These are phyloP conservation scores for Crucibulum cyathiforme DNA, from an alignment of 1,284 basidiomycete genomes.

Conservation along the genomic window DNA sequence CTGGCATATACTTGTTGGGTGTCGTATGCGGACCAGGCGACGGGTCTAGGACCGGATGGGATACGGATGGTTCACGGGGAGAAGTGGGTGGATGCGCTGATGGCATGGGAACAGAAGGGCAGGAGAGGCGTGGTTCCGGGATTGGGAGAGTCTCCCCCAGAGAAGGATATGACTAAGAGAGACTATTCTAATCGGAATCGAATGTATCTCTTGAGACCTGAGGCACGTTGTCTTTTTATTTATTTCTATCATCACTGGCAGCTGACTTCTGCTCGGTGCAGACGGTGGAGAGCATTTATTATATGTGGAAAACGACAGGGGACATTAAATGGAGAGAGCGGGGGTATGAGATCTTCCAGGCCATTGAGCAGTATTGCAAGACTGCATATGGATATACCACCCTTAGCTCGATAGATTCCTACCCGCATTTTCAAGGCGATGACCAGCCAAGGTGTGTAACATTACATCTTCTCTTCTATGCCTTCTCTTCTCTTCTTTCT, in stretches of 20 bases:
- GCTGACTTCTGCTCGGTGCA: slow-evolving; percentile 28
- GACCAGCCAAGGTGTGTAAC: slow-evolving; percentile 71
- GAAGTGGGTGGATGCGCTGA: slow-evolving; percentile 60
- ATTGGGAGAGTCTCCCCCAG: slow-evolving; percentile 21
- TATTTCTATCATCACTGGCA: neutral
- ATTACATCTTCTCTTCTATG: slow-evolving; percentile 2
- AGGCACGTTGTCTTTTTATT: slow-evolving; percentile 49
- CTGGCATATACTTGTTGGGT: slow-evolving; percentile 72
- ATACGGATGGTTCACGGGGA: slow-evolving; percentile 48
- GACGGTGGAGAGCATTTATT: slow-evolving; percentile 74
- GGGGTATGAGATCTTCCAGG: slow-evolving; percentile 75
- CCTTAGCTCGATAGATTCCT: slow-evolving; percentile 54
- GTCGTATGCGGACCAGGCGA: slow-evolving; percentile 66
- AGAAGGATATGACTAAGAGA: slow-evolving; percentile 38
- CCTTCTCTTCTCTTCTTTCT: too few relatives aligned
- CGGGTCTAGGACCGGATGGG: slow-evolving; percentile 68
- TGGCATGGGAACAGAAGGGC: slow-evolving; percentile 56
- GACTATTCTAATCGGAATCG: slow-evolving; percentile 56
- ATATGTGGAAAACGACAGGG: slow-evolving; percentile 74
- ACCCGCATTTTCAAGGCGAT: slow-evolving; percentile 45
- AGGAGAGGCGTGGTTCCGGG: slow-evolving; percentile 45
- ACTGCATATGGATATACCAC: slow-evolving; percentile 66
- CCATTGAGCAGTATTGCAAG: slow-evolving; percentile 65
- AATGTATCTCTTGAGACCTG: slow-evolving; percentile 66
- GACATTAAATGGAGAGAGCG: slow-evolving; percentile 75